phyloP scores from a whole-genome alignment of 352 stramenopile species.

The Elongisporangium undulatum region DNA sequence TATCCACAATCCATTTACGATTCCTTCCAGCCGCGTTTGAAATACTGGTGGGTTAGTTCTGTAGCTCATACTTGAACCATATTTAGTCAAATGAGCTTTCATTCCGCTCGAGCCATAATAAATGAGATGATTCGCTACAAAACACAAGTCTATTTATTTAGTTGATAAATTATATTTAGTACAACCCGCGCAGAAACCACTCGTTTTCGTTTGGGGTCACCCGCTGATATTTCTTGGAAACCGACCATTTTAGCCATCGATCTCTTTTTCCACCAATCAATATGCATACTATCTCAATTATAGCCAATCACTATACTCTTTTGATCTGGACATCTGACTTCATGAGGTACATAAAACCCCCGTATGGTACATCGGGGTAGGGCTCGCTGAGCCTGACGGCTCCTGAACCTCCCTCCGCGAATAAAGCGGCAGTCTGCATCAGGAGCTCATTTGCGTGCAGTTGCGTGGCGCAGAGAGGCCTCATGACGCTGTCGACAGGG shows the following conservation, averaged over 20 bases:
- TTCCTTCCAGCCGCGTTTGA: no score
- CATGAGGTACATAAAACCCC: neutral
- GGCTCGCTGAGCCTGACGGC: neutral
- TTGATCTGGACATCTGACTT: neutral
- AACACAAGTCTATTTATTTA: neutral
- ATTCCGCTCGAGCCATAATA: no score
- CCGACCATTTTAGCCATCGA: neutral
- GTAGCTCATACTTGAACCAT: no score
- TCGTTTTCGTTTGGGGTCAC: neutral
- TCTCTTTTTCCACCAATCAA: neutral
- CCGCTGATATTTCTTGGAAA: neutral
- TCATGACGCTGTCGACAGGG: constrained; percentile 1
- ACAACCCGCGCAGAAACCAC: neutral
- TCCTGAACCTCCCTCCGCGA: neutral
- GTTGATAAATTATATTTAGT: neutral
- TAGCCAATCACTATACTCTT: neutral
- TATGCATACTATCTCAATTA: neutral
- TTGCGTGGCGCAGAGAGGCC: neutral
- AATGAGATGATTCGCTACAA: no score
- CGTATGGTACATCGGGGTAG: neutral
- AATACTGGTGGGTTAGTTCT: no score
- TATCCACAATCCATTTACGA: no score
- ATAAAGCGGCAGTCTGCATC: neutral
- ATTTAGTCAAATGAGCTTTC: no score
- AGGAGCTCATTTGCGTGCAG: constrained; percentile 1